Percentiles rank a stretch among this genome's conserved stretches.
These are phyloP conservation scores for Aschersonia sp. DNA, from an alignment of 2,329 filamentous ascomycete genomes.

Conservation along the genomic window DNA sequence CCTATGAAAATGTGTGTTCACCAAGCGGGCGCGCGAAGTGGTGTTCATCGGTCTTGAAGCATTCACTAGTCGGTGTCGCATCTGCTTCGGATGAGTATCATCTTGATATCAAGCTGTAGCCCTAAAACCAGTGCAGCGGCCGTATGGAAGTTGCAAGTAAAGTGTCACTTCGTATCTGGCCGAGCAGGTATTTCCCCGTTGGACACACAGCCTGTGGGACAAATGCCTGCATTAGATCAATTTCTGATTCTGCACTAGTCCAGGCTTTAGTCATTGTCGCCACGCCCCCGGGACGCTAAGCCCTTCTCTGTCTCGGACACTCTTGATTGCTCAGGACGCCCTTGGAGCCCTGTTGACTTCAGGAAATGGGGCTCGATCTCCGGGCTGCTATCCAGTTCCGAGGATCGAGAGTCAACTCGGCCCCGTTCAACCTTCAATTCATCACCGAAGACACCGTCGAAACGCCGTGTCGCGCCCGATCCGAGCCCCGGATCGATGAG, in stretches of 20 bases:
- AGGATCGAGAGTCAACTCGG: constrained; percentile 6
- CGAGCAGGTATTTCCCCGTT: too few relatives aligned
- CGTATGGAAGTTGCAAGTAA: too few relatives aligned
- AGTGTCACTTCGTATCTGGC: too few relatives aligned
- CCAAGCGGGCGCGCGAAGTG: too few relatives aligned
- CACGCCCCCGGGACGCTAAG: neutral
- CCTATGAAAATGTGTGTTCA: too few relatives aligned
- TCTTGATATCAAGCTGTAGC: too few relatives aligned
- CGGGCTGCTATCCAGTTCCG: constrained; percentile 2
- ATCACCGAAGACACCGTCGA: constrained; percentile 4
- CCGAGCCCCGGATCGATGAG: neutral
- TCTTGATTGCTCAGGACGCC: neutral
- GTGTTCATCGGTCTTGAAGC: too few relatives aligned
- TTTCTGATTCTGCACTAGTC: neutral
- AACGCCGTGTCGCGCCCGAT: constrained; percentile 2
- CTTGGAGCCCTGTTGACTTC: neutral
- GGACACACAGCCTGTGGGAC: neutral
- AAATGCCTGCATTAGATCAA: neutral
- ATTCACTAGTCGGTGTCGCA: too few relatives aligned
- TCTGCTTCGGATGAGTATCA: too few relatives aligned
- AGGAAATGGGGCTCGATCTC: constrained; percentile 5
- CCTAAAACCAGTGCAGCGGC: too few relatives aligned
- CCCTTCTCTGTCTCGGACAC: neutral
- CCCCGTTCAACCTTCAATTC: constrained; percentile 5
- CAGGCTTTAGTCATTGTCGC: neutral